Percentiles rank a stretch among this genome's conserved stretches.
Conservation (phyloP, 768 basidiomycete species). For the Mycena kentingensis region DNA sequence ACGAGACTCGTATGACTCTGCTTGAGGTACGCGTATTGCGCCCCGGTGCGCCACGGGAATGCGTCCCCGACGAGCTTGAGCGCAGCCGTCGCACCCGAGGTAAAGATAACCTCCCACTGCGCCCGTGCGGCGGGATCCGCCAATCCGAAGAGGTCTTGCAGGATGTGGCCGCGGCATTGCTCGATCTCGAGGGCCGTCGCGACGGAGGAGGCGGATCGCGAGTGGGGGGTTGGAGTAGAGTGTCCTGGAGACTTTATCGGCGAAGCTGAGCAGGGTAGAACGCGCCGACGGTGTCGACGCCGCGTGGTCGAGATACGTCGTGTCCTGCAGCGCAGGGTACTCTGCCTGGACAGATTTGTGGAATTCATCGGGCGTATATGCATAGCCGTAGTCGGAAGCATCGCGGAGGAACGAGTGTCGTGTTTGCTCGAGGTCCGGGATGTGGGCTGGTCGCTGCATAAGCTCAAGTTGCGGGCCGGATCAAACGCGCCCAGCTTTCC, state of each 20-base stretch:
- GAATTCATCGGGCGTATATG: constrained; percentile 14
- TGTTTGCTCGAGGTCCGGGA: constrained; percentile 9
- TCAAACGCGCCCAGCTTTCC: not conserved
- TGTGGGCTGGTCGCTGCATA: constrained; percentile 15
- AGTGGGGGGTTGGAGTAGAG: constrained; percentile 23
- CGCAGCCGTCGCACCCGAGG: constrained; percentile 55
- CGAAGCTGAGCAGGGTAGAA: constrained; percentile 12
- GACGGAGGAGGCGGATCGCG: constrained; percentile 18
- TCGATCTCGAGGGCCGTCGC: constrained; percentile 20
- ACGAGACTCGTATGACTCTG: constrained; percentile 63
- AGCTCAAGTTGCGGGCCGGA: not conserved
- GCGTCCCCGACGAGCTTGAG: constrained; percentile 60
- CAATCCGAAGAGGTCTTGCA: constrained; percentile 21
- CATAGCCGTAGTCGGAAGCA: constrained; percentile 8
- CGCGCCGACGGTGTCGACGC: constrained; percentile 15
- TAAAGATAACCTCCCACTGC: constrained; percentile 61
- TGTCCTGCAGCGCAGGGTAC: constrained; percentile 13
- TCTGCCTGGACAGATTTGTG: constrained; percentile 3
- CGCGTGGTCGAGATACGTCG: constrained; percentile 23
- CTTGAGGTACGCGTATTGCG: constrained; percentile 47
- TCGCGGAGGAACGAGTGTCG: constrained; percentile 11
- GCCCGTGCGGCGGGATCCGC: constrained; percentile 34
- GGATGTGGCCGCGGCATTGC: constrained; percentile 14
- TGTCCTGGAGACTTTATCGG: constrained; percentile 8
- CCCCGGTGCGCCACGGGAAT: constrained; percentile 45